These are phyloP conservation scores for Chytriomyces sp. DNA, from an alignment of 192 early-diverging fungal genomes.

Conservation along the genomic window DNA sequence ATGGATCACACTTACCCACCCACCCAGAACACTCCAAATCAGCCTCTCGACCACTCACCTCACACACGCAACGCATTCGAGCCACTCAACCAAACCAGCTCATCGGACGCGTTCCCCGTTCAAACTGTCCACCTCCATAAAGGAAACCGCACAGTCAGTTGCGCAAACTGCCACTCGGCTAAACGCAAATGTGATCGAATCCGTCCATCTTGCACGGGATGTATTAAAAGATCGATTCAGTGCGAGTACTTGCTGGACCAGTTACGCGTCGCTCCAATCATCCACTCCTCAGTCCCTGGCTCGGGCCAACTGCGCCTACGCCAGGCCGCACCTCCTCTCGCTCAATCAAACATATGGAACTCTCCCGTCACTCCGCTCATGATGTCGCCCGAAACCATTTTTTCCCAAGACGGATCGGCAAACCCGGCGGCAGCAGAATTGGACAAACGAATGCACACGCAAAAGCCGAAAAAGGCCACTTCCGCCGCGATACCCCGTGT, in stretches of 20 bases:
- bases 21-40: too few species aligned
- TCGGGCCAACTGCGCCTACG: not conserved
- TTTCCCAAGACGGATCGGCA: not conserved
- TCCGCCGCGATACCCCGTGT: not conserved
- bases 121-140: not conserved
- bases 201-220: not conserved
- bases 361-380: not conserved
- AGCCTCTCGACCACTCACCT: too few species aligned
- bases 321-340: not conserved
- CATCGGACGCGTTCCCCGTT: too few species aligned
- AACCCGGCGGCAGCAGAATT: not conserved
- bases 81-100: too few species aligned
- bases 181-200: not conserved
- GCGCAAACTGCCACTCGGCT: slow-evolving; percentile 1
- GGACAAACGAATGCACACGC: not conserved
- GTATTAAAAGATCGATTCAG: not conserved
- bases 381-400: not conserved
- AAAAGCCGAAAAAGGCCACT: not conserved
- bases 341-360: not conserved
- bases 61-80: too few species aligned
- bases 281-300: not conserved
- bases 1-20: too few species aligned
- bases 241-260: not conserved
- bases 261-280: not conserved
- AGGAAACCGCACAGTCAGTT: not conserved